Evolutionary conservation across 345 rosid genomes (phyloP), one percentile per base, ranked within the genome.

Genomic region (Eucalyptus polybractea): DNA sequence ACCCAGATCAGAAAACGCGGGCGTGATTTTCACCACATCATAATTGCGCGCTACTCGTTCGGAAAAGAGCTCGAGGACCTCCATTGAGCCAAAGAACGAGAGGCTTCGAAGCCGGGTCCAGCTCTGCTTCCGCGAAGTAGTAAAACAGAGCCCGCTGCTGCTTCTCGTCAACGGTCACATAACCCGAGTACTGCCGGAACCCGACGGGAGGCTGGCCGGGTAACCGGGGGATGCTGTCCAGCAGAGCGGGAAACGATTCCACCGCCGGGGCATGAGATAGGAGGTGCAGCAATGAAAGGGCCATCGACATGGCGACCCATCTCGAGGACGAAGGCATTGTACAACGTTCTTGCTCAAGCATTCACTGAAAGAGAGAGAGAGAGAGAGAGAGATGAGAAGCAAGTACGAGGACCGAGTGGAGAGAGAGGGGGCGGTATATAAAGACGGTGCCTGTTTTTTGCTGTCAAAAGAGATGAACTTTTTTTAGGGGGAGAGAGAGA

Each of bases 81-180:
- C 99, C 99, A 88, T 98, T 98, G 89, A 98, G 96, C 99, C 99
- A 98, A 86, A 98, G 99, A 83, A 98, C 98, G 42, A 98, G 98
- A 83, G 99, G 99, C 90, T 94, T 98, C 88, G 97, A 93, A 91
- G 91, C 90, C 13, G 97, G 97, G 80, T 98, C 94, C 56, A 81
- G 87, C 94, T 96, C 97, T 60, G 99, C 97, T 90, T 98, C 99
- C 56, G 95, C 97, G 27, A 98, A 95, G 96, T 98, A 98, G 94
- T 98, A 98, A 92, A 97, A 97, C 92, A 97, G 93, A 86, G 97
- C 98, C 87, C 92, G 96, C 92, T 95, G 96, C 76, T 93, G 94
- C 90, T 89, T 94, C 15, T 87, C 95, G 87, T 97, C 99, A 56
- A 97, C 96, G 60, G 94, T 93, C 89, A 97, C 98, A 92, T 97